Evolutionary conservation across 345 rosid species (phyloP), one percentile per base, ranked within the genome.

Genomic region (Brassica rapa): DNA sequence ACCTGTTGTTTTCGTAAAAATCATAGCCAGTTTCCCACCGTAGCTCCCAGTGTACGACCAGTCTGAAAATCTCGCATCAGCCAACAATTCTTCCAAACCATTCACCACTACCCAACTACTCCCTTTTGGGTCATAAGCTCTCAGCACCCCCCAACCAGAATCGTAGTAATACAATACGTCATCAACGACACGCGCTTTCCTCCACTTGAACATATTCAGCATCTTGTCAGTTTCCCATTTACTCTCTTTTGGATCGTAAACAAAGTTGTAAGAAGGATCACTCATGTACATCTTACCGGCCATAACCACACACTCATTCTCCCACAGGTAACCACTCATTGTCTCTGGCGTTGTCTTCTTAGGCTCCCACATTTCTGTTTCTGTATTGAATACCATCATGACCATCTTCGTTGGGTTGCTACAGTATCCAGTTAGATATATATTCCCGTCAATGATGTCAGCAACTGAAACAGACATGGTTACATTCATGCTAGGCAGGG

Each of bases 341-440:
- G n/a, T 5, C 59, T 53, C 59, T 49, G 56, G 56, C 56, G 19
- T n/a, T 9, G 33, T 11, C 56, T 49, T 49, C 19, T 49, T 49
- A 49, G 56, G 19, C 64, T 60, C 33, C 64, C 64, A 60, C 33
- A 5, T 60, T 60, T 60, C 16, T 60, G 64, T 60, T 60, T 60
- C 35, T 9, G 33, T 60, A 27, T 24, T 60, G 35, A 60, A 60
- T 35, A 60, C 64, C 64, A 6, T 5, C 32, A 60, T 60, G 23
- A 53, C 23, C 59, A 1, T 1, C 64, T 11, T 60, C 64, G 2
- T 1, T 49, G 19, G 19, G 56, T 14, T 49, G 56, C n/a, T 5
- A 49, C 56, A 41, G 49, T 10, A 41, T 41, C 60, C 60, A 5
- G 19, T 21, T 21, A 56, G 10, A 9, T 56, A 56, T 6, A 56